Evolutionary conservation across 371 early-diverging fungal genomes (phyloP).

Genomic region (Globomyces sp.): DNA sequence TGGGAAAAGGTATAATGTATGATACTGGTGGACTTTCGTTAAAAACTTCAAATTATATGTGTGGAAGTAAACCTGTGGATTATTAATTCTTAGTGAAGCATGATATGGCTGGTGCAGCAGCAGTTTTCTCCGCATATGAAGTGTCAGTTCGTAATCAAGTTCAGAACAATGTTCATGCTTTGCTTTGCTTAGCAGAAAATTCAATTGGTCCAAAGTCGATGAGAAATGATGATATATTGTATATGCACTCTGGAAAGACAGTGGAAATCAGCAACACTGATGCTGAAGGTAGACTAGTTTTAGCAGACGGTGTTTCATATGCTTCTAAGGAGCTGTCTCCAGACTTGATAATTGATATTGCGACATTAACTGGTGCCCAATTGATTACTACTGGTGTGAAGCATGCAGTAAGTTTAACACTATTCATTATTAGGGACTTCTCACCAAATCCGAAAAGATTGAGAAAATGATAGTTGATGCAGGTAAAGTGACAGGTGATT

Average conservation of each 20-base stretch:
- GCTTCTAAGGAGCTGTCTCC: constrained; percentile 42
- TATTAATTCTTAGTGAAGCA: constrained; percentile 19
- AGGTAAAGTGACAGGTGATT: constrained; percentile 44
- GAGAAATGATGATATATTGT: constrained; percentile 46
- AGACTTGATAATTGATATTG: constrained; percentile 46
- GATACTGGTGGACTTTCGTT: constrained; percentile 53
- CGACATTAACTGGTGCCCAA: constrained; percentile 55
- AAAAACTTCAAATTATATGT: constrained; percentile 41
- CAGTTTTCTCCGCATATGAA: constrained; percentile 42
- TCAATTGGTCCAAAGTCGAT: constrained; percentile 30
- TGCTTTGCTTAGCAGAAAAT: constrained; percentile 54
- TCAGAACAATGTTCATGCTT: constrained; percentile 29
- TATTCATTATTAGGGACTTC: too few species aligned
- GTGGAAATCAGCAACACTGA: constrained; percentile 57
- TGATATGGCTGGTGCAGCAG: constrained; percentile 54
- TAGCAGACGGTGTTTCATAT: constrained; percentile 46
- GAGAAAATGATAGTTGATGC: constrained; percentile 37
- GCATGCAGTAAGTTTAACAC: constrained; percentile 41
- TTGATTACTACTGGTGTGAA: constrained; percentile 43
- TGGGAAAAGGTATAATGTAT: constrained; percentile 55
- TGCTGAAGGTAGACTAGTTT: constrained; percentile 45
- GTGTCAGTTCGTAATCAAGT: constrained; percentile 26
- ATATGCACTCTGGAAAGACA: constrained; percentile 49
- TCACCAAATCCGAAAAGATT: constrained; percentile 28
- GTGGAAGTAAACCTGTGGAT: constrained; percentile 1